Base-by-base conservation (phyloP, 2,329 filamentous ascomycete genomes). In the Pseudomassariella vexata region DNA sequence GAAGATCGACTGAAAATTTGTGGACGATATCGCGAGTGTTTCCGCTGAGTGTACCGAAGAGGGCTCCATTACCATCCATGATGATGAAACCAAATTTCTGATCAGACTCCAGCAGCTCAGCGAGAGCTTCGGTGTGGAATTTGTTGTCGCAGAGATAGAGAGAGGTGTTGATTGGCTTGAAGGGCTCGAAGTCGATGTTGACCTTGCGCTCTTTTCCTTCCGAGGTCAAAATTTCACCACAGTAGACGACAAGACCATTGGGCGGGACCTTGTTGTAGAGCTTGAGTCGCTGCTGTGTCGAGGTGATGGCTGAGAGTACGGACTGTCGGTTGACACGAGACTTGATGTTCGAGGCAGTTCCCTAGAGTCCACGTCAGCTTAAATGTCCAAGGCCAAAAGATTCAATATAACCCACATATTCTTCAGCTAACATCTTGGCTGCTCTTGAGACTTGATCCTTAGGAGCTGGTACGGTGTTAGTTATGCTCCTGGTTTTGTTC, bases 351-450 rank as follows among this genome's bases (percentile, higher is more conserved):
- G 89, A 95, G 40, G 92, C 94, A 38, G 92, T 98, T 59, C 92
- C 92, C 87, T 92, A 47, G 22, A 24, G 39, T 30, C 28, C 37
- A 26, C 28, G 44, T 57, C 49, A 56, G 50, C 38, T 15, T 19
- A 14, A 19, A 29, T 12, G 15, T 19, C 14, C 14, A 28, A 30
- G 19, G 18, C 30, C 14, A 28, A 23, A 19, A 9, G 5, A 24
- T 22, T 6, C 24, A 32, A 26, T 20, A 21, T 19, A 24, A 68
- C 84, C 47, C 76, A 92, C 86, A 59, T 92, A 95, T 85, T 95
- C 89, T 95, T 98, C 92, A 71, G 94, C 94, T 82, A 98, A 84
- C 92, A 98, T 98, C 77, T 96, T 96, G 39, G 92, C 86, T 34
- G 86, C 84, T 55, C 89, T 83, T 27, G 92, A 96, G 44, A 98